Evolutionary conservation across 257 asterid genomes (phyloP).

Genomic region (Linaria vulgaris): DNA sequence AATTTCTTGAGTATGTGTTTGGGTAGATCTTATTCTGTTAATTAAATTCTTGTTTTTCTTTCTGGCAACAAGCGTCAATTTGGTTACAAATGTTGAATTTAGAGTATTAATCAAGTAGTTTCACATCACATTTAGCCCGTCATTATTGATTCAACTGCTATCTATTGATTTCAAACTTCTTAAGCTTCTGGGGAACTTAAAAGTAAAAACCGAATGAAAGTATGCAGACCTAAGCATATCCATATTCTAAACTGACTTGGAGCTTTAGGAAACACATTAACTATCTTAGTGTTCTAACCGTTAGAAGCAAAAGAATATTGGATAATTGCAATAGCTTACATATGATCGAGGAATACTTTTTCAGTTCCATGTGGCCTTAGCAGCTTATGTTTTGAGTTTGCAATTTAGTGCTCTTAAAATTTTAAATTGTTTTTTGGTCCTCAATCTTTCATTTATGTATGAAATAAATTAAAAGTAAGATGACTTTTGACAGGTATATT

Average conservation of each 20-base stretch:
- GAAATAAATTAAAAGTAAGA: conserved; percentile 4
- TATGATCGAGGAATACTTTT: not conserved
- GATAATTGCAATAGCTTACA: not conserved
- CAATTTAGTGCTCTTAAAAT: not conserved
- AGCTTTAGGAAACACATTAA: not conserved
- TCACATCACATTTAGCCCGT: not conserved
- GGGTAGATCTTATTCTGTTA: too few species aligned
- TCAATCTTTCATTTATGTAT: not conserved
- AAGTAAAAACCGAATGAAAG: conserved; percentile 5
- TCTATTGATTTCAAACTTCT: too few species aligned
- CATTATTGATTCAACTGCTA: too few species aligned
- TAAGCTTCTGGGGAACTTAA: not conserved
- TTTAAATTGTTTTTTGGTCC: not conserved
- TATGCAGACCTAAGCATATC: not conserved
- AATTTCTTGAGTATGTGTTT: too few species aligned
- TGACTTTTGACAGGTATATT: conserved; percentile 60
- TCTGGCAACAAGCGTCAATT: too few species aligned
- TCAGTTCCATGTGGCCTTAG: not conserved
- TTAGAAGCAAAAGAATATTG: not conserved
- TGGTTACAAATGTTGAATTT: too few species aligned
- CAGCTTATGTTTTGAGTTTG: conserved; percentile 2
- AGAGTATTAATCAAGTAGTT: not conserved
- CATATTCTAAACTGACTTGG: not conserved
- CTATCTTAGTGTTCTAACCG: not conserved
- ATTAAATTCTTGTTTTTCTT: too few species aligned